Evolutionary conservation across 805 yeast species (phyloP), one percentile per base, ranked within the genome.

Genomic region (Saturnispora silvae): DNA sequence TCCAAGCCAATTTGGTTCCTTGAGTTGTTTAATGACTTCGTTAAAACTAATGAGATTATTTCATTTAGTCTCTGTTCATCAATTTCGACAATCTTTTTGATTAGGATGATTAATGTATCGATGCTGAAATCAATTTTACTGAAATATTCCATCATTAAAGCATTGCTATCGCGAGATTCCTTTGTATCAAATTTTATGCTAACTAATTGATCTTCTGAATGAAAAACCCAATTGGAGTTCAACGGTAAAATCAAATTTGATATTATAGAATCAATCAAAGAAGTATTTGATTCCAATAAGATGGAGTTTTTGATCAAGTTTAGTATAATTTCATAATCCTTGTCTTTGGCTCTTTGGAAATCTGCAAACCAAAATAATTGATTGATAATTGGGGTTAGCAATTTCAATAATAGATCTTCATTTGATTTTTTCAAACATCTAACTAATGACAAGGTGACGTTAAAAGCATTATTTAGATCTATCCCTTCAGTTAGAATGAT

Each of bases 1-100:
- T 60, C 63, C 9, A 40, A 38, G n/a, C 38, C 28, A n/a, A n/a
- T n/a, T n/a, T n/a, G n/a, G n/a, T n/a, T n/a, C n/a, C n/a, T n/a
- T n/a, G n/a, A n/a, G n/a, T n/a, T n/a, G n/a, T n/a, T n/a, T 13
- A 81, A 63, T 87, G 94, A 83, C 45, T 77, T 61, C 40, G 67
- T 66, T 43, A 89, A 58, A 1, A 77, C 56, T 0, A 42, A 44
- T 3, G 75, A 54, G 46, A 85, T 81, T 2, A 67, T 55, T 23
- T 48, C 58, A 40, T 61, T 71, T 2, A 72, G 54, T 10, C 65
- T 53, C 1, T 57, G 60, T 30, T 72, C 72, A 39, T 71, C 74
- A 5, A 77, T 48, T 19, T 69, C 63, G 33, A 61, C 59, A 38
- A 83, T 33, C 3, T 34, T 34, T n/a, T 42, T 28, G 17, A 53